Evolutionary conservation across 345 rosid species (phyloP), one percentile per base, ranked within the genome.

Genomic region (Geranium rotundifolium): DNA sequence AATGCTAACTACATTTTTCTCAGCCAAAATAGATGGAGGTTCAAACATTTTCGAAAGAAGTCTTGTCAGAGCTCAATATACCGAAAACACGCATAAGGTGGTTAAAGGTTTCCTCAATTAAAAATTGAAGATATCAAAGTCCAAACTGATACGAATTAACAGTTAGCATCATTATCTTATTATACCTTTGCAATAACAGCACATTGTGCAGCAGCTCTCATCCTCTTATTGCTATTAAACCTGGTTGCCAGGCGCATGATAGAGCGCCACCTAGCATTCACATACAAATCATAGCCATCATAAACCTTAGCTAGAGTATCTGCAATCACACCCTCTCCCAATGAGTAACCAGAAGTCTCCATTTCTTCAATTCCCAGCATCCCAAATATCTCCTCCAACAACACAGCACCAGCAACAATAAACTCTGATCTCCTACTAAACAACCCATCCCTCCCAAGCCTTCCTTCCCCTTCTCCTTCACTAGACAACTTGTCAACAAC

Each of bases 241-340:
- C 84, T 75, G 1, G 67, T 76, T 0, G 86, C 81, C 61, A 83
- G 77, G 63, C 83, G 70, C 71, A 76, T 64, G 63, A 81, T 83
- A 2, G 85, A 80, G 31, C 60, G 59, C 88, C 91, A 81, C 79
- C 88, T 77, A 3, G 77, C 79, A 81, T 83, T 81, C 9, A 73
- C 81, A 74, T 68, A 79, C 75, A 79, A 59, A 69, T 73, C 80
- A 78, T 73, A 72, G 4, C 83, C 82, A 57, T 56, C 67, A 61
- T 66, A 83, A 64, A 71, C 77, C 54, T 76, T 72, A 19, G 69
- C 70, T 65, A 83, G 39, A 41, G 77, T 73, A 58, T 88, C 89
- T 69, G 89, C 82, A 73, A 85, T 73, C 58, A 85, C 79, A 71
- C 85, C 91, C 62, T 79, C 95, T 27, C 84, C 80, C 58, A 88